Base-by-base conservation (phyloP, 768 basidiomycete genomes). In the Holtermannia corniformis region DNA sequence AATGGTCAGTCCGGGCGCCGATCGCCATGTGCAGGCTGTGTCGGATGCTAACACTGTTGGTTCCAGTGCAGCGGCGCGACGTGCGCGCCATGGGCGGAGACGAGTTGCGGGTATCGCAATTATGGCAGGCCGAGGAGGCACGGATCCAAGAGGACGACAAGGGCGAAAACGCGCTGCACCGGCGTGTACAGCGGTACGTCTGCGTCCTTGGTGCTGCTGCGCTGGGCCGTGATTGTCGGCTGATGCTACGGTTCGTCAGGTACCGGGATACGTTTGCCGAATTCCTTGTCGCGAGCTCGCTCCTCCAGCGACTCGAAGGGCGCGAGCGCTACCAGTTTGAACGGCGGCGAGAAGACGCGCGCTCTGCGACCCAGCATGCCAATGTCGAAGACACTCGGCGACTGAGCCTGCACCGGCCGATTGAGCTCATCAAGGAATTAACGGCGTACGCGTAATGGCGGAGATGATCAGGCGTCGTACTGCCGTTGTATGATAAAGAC, bases 221-320 rank as follows among this genome's bases (percentile, higher is more conserved):
- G n/a, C n/a, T n/a, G n/a, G n/a, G n/a, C n/a, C n/a, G n/a, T n/a
- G n/a, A n/a, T n/a, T n/a, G n/a, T n/a, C n/a, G n/a, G n/a, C n/a
- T n/a, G n/a, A n/a, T n/a, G n/a, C n/a, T n/a, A 23, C 27, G n/a
- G 16, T 37, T 37, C n/a, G 37, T 26, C 32, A 50, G 61, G 16
- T 72, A 72, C 51, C 61, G 71, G 20, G 57, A 68, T 27, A 62
- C 63, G 0, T 72, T 72, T 52, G 68, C 71, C 14, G 58, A 59
- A 20, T 57, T 72, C 22, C 56, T 72, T 3, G 67, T 65, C 1
- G 40, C 63, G 12, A 67, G 64, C 11, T 56, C 60, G 27, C 61
- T 60, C 19, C 47, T 71, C 26, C 63, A 68, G 45, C 62, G 59
- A 49, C 57, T 71, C 12, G 61, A 68, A 45, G 70, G 70, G 4